These are phyloP conservation scores for Pseudognaphalium luteoalbum DNA, from an alignment of 129 eudicot species.

Conservation along the genomic window DNA sequence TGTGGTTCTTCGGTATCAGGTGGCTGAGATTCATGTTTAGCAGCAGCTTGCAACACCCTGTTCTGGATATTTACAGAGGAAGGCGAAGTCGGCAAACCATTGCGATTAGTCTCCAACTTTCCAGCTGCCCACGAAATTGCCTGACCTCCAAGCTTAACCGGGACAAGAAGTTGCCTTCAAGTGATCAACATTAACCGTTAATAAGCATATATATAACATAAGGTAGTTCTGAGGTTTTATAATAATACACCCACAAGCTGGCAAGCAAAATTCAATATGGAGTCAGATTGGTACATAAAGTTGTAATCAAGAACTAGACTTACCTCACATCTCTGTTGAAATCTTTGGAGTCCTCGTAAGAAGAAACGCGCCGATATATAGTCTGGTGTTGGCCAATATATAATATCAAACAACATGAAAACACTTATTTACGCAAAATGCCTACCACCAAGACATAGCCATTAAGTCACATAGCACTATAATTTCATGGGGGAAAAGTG, in stretches of 20 bases:
- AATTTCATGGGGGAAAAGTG: too few relatives aligned
- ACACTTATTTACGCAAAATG: not conserved
- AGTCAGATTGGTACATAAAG: not conserved
- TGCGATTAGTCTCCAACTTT: constrained; percentile 67
- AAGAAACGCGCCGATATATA: constrained; percentile 65
- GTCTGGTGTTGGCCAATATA: constrained; percentile 49
- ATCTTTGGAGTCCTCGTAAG: constrained; percentile 71
- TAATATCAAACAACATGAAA: constrained; percentile 14
- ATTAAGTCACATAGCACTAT: not conserved
- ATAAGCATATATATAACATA: not conserved
- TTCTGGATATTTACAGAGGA: constrained; percentile 87
- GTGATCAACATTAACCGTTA: constrained; percentile 8
- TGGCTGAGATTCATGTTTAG: constrained; percentile 95
- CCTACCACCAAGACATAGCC: not conserved
- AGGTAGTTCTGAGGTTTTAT: too few relatives aligned
- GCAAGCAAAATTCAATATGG: not conserved
- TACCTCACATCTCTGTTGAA: constrained; percentile 78
- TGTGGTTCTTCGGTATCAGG: constrained; percentile 49
- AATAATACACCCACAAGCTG: not conserved
- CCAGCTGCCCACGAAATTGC: constrained; percentile 93
- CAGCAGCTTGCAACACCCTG: constrained; percentile 96
- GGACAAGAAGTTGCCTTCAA: constrained; percentile 70
- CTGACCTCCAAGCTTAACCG: constrained; percentile 75
- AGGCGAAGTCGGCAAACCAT: constrained; percentile 81
- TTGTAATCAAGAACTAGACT: not conserved